Percentiles rank a stretch among this genome's conserved stretches.
Conservation (phyloP, 1,284 basidiomycete species). For the Ganoderma multipileum region DNA sequence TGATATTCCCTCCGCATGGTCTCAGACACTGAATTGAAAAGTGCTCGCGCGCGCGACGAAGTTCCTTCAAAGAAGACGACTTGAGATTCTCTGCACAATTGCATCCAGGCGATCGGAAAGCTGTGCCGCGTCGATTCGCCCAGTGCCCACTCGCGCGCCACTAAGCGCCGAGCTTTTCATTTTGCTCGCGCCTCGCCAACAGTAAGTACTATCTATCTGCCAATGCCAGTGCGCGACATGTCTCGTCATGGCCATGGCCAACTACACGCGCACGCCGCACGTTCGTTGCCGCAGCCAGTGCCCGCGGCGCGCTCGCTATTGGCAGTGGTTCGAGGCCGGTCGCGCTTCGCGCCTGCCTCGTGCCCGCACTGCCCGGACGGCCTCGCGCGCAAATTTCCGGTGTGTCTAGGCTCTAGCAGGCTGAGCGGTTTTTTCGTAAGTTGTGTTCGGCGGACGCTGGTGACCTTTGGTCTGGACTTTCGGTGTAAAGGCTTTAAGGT, state of each 20-base stretch:
- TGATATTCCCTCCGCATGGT: too few species aligned
- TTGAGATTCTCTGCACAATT: not conserved
- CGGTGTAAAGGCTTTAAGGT: not conserved
- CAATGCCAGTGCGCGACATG: too few species aligned
- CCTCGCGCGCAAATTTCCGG: conserved; percentile 2
- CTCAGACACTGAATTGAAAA: not conserved
- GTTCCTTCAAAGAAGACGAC: too few species aligned
- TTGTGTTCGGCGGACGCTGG: not conserved
- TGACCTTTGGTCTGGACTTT: not conserved
- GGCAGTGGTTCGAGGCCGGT: conserved; percentile 1
- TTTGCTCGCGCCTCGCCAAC: not conserved
- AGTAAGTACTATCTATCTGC: too few species aligned
- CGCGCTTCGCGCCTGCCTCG: conserved; percentile 4
- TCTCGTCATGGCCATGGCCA: not conserved
- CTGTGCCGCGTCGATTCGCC: not conserved
- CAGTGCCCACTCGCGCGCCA: not conserved
- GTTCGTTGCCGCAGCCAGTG: not conserved
- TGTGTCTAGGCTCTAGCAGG: not conserved
- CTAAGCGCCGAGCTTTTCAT: not conserved
- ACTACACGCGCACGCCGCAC: not conserved
- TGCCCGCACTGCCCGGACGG: conserved; percentile 1
- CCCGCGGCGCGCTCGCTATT: not conserved
- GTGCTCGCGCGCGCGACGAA: not conserved
- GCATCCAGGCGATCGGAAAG: not conserved
- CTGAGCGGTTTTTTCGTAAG: not conserved